Base-by-base conservation (phyloP, 257 asterid species). In the Lycium barbarum region DNA sequence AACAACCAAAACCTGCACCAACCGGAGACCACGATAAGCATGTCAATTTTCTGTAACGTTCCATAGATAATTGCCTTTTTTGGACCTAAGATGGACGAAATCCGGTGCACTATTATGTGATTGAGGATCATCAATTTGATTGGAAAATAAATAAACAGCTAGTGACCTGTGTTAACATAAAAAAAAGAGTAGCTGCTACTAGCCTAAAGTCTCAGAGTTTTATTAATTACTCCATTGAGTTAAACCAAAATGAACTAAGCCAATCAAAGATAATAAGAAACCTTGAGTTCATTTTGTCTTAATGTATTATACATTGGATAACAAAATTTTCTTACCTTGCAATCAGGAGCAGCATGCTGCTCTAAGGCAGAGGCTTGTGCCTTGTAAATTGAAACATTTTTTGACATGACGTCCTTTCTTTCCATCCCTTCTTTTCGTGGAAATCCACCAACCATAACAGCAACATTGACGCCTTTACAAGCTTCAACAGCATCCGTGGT, bases 381-480 rank as follows among this genome's bases (percentile, higher is more conserved):
- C 88, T 91, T 92, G 89, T 92, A 95, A 71, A 95, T 95, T 55
- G 95, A 90, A 2, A 90, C 97, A 74, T 94, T 95, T 84, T 90
- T 92, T 49, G 95, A 86, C 96, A 94, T 90, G 0, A 95, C 92
- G 61, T 93, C 98, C 84, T 92, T 93, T 78, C 98, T 89, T 68
- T 95, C 98, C 98, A 95, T 94, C 22, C 98, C 98, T 86, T 95
- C 98, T 84, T 90, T 90, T 22, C 94, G 66, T 0, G 87, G 96
- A 85, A 89, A 89, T 51, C 98, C 98, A 33, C 96, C 98, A 38
- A 93, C 87, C 97, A 95, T 88, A 2, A 95, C 72, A 47, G 95
- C 98, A 9, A 95, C 74, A 35, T 92, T 81, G 8, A 90, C 96
- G 43, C 87, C 98, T 62, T 67, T 80, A 86, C 95, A 95, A 49